These are phyloP conservation scores for Microbotryomycetes sp. DNA, from an alignment of 1,284 basidiomycete genomes.

Conservation along the genomic window DNA sequence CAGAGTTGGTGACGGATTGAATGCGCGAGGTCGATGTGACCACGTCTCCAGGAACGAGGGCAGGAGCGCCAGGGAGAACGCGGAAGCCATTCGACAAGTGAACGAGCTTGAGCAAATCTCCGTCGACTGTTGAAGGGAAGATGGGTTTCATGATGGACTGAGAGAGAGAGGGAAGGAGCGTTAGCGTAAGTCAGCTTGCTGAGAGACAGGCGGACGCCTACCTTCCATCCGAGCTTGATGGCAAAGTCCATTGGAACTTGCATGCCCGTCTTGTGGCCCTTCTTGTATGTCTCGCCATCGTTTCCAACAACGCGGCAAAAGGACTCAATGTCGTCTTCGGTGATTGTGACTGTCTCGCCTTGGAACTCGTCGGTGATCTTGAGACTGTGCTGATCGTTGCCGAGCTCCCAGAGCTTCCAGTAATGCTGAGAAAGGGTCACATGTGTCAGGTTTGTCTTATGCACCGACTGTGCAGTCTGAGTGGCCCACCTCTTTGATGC, in stretches of 20 bases:
- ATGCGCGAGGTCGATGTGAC: constrained; percentile 86
- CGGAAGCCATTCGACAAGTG: constrained; percentile 96
- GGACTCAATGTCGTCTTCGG: constrained; percentile 65
- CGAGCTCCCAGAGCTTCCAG: constrained; percentile 91
- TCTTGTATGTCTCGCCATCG: constrained; percentile 82
- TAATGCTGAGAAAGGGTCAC: constrained; percentile 40
- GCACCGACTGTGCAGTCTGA: too few species aligned
- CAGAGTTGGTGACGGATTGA: constrained; percentile 79
- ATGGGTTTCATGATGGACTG: constrained; percentile 95
- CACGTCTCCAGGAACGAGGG: constrained; percentile 75
- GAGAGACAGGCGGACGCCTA: constrained; percentile 42
- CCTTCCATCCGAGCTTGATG: constrained; percentile 96
- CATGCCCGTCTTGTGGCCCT: constrained; percentile 53
- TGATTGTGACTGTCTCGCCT: constrained; percentile 73
- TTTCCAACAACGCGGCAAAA: constrained; percentile 95
- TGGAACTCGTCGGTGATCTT: constrained; percentile 69
- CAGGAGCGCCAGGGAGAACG: constrained; percentile 66
- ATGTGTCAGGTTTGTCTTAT: not conserved
- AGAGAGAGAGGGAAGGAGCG: not conserved
- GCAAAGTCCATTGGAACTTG: constrained; percentile 91
- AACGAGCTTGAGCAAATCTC: constrained; percentile 88
- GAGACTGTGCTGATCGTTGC: constrained; percentile 45
- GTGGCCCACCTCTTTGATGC: constrained; percentile 62
- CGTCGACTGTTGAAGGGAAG: constrained; percentile 84
- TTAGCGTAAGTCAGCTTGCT: not conserved